phyloP scores from a whole-genome alignment of 371 early-diverging fungal genomes.

The Choanephora cucurbitarum region DNA sequence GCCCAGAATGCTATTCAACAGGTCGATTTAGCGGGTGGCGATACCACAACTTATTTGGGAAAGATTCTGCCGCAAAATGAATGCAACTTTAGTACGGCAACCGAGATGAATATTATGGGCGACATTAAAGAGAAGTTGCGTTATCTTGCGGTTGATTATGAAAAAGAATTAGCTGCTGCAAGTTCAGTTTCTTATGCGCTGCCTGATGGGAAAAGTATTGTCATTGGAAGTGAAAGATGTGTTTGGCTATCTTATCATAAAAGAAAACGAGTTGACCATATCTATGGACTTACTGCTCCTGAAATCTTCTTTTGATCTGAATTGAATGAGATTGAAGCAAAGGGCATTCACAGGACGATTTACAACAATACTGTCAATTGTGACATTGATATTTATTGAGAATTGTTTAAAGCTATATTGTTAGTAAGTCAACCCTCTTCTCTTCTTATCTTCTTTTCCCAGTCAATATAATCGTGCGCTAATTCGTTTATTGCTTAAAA shows the following conservation, averaged over 20 bases:
- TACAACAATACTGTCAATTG: constrained; percentile 98
- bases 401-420: constrained; percentile 95
- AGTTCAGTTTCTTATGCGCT: constrained; percentile 98
- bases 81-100: constrained; percentile 98
- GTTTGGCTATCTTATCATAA: background rate
- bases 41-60: constrained; percentile 97
- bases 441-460: constrained; percentile 10
- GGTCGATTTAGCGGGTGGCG: constrained; percentile 95
- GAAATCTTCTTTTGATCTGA: constrained; percentile 99
- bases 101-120: constrained; percentile 99
- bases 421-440: constrained; percentile 48
- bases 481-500: constrained; percentile 3
- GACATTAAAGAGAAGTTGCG: constrained; percentile 99
- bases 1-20: constrained; percentile 98
- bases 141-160: constrained; percentile 98
- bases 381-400: constrained; percentile 98
- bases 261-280: background rate
- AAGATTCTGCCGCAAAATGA: constrained; percentile 98
- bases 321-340: constrained; percentile 87
- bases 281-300: constrained; percentile 89
- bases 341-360: constrained; percentile 94
- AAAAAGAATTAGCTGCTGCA: constrained; percentile 96
- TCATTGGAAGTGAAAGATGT: constrained; percentile 94
- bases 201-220: constrained; percentile 99
- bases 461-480: background rate